Evolutionary conservation across 495 filamentous ascomycete genomes (phyloP).

Genomic region (Physcia stellaris): DNA sequence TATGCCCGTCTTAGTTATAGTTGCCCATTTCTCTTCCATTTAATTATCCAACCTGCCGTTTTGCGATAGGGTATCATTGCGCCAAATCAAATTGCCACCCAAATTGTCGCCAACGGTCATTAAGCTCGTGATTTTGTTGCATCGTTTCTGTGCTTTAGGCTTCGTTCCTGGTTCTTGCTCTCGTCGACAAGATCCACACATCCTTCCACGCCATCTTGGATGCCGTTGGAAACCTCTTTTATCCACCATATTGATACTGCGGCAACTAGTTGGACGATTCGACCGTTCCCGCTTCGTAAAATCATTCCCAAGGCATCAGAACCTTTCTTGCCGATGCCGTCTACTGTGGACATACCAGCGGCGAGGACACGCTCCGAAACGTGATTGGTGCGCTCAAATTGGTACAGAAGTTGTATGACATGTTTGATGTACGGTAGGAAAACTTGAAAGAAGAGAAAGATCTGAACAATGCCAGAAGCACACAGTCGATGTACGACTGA

Average conservation of each 20-base stretch:
- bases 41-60: too few species aligned
- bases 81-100: neutral
- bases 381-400: constrained; percentile 50
- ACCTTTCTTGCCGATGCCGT: neutral
- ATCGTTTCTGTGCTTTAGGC: too few species aligned
- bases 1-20: too few species aligned
- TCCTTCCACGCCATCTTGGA: neutral
- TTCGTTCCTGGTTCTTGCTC: too few species aligned
- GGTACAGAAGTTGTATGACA: constrained; percentile 36
- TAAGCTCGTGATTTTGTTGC: too few species aligned
- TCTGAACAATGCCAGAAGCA: constrained; percentile 37
- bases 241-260: neutral
- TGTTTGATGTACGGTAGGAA: constrained; percentile 44
- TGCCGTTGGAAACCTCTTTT: neutral
- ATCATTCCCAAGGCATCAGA: neutral
- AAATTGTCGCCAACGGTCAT: neutral
- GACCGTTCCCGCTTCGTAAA: neutral
- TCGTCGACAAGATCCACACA: too few species aligned
- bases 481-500: constrained; percentile 46
- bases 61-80: too few species aligned
- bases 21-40: too few species aligned
- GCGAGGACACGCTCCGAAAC: constrained; percentile 36
- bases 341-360: neutral
- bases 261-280: neutral
- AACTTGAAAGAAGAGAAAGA: constrained; percentile 42